Evolutionary conservation across 2,329 filamentous ascomycete species (phyloP).

Genomic region (Aspergillus ochraceus): DNA sequence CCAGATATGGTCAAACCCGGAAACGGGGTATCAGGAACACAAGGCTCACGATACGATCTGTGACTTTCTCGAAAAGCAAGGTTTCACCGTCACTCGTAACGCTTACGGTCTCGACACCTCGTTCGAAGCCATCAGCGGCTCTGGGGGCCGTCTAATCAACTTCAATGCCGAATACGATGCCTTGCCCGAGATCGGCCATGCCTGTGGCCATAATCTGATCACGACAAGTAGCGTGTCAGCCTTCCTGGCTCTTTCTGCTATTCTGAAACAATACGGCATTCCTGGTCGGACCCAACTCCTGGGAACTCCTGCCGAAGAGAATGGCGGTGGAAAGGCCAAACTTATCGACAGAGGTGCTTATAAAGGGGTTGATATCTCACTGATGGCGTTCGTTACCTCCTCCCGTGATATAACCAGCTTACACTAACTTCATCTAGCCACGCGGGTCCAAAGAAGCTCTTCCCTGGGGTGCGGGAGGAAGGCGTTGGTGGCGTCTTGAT

Average conservation of each 20-base stretch:
- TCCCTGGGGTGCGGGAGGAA: conserved; percentile 17
- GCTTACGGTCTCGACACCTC: conserved; percentile 55
- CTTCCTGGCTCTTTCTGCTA: conserved; percentile 48
- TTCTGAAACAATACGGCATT: conserved; percentile 44
- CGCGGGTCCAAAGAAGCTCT: conserved; percentile 27
- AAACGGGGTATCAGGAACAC: conserved; percentile 54
- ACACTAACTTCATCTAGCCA: conserved; percentile 20
- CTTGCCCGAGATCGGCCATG: conserved; percentile 41
- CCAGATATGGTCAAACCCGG: conserved; percentile 51
- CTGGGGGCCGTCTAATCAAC: conserved; percentile 36
- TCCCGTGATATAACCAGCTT: not conserved
- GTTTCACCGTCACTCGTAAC: conserved; percentile 49
- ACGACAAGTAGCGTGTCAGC: conserved; percentile 36
- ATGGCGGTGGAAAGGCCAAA: conserved; percentile 40
- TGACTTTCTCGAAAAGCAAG: conserved; percentile 45
- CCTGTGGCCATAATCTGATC: conserved; percentile 44
- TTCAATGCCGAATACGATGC: conserved; percentile 48
- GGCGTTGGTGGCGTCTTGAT: conserved; percentile 30
- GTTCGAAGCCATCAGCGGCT: conserved; percentile 50
- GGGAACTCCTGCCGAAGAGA: conserved; percentile 42
- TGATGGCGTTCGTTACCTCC: conserved; percentile 41
- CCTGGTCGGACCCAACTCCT: conserved; percentile 36
- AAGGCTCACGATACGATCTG: conserved; percentile 54
- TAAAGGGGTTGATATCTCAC: conserved; percentile 39
- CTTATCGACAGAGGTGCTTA: conserved; percentile 48